These are phyloP conservation scores for Calonectria henricotiae DNA, from an alignment of 2,329 filamentous ascomycete species.

Conservation along the genomic window DNA sequence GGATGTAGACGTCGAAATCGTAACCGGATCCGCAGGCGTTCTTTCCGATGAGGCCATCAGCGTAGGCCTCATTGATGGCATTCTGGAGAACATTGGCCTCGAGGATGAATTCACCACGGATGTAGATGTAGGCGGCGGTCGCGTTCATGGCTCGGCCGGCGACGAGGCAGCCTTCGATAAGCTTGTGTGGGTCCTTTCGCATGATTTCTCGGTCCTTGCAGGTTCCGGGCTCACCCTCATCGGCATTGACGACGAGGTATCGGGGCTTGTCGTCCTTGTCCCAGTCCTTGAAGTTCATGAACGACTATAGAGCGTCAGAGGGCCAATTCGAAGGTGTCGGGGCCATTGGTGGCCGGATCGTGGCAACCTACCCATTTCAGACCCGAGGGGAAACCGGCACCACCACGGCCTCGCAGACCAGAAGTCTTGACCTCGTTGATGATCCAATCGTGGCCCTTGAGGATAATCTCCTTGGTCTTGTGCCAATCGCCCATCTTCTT, in stretches of 20 bases:
- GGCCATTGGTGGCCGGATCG: constrained; percentile 34
- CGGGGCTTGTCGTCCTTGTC: constrained; percentile 97
- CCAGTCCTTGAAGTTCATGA: constrained; percentile 99
- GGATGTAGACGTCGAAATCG: constrained; percentile 97
- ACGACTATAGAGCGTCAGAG: constrained; percentile 75
- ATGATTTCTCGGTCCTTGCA: constrained; percentile 99
- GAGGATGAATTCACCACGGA: constrained; percentile 97
- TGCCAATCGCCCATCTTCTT: constrained; percentile 99
- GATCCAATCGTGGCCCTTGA: constrained; percentile 99
- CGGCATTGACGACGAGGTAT: constrained; percentile 98
- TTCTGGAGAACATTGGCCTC: constrained; percentile 94
- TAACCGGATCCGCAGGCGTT: constrained; percentile 98
- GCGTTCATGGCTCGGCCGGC: constrained; percentile 99
- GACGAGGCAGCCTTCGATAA: constrained; percentile 96
- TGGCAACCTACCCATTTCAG: constrained; percentile 93
- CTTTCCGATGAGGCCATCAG: constrained; percentile 95
- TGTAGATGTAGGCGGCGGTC: constrained; percentile 98
- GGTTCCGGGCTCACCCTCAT: constrained; percentile 98
- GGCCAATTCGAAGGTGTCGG: constrained; percentile 45
- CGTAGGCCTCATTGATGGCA: constrained; percentile 98
- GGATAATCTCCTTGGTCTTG: constrained; percentile 98
- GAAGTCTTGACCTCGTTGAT: constrained; percentile 98
- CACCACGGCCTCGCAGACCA: constrained; percentile 93
- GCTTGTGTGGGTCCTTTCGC: constrained; percentile 99
- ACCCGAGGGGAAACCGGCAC: constrained; percentile 97